A percentile compares a stretch with the other conserved stretches of the same genome.
These are phyloP conservation scores for Mesembryanthemum crystallinum DNA, from an alignment of 148 eudicot genomes.

Conservation along the genomic window DNA sequence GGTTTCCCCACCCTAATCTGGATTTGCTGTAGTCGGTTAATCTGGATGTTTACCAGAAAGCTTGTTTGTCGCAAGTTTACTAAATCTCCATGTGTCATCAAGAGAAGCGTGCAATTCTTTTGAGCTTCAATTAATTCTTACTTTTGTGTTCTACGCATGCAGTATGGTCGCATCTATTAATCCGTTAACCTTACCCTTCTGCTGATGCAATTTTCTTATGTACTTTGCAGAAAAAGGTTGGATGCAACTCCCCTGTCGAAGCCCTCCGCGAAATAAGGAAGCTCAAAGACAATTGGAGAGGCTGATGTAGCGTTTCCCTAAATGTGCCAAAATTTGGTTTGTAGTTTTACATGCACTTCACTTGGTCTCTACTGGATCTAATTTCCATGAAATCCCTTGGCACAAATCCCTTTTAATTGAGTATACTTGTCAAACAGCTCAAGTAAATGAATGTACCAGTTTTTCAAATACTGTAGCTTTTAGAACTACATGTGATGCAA, in stretches of 20 bases:
- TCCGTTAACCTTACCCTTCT: background rate
- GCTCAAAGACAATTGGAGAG: constrained; percentile 89
- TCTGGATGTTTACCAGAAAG: background rate
- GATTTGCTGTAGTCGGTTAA: background rate
- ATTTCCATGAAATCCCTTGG: constrained; percentile 3
- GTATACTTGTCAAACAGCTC: background rate
- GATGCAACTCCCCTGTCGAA: constrained; percentile 63
- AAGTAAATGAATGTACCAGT: background rate
- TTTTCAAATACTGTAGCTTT: background rate
- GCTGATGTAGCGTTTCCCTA: constrained; percentile 29
- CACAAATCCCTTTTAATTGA: background rate
- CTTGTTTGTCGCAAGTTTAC: background rate
- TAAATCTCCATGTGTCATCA: no score
- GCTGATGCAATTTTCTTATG: constrained; percentile 13
- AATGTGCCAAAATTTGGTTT: constrained; percentile 2
- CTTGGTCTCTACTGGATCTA: background rate
- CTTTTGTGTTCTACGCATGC: background rate
- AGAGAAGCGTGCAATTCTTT: no score
- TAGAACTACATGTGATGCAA: background rate
- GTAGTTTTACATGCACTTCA: constrained; percentile 6
- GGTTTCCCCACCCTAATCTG: background rate
- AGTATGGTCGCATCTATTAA: background rate
- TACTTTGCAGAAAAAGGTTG: constrained; percentile 53
- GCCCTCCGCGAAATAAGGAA: constrained; percentile 67
- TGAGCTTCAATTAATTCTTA: background rate